phyloP scores from a whole-genome alignment of 257 asterid genomes.

The Solanum medicagineum region DNA sequence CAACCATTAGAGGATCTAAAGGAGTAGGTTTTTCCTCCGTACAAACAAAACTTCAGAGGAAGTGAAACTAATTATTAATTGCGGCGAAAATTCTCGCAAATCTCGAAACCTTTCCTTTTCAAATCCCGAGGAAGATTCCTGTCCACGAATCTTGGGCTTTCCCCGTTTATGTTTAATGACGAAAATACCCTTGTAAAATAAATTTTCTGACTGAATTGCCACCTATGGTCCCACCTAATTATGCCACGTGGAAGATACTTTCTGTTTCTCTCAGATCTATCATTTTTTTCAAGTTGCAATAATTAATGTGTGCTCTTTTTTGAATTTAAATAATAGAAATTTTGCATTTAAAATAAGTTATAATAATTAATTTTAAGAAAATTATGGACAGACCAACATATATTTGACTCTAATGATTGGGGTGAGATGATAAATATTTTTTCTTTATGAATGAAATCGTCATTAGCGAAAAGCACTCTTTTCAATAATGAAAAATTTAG shows the following conservation, averaged over 20 bases:
- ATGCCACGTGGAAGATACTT: not conserved
- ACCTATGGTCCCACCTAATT: not conserved
- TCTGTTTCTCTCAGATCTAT: not conserved
- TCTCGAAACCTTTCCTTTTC: slow-evolving; percentile 1
- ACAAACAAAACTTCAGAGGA: not conserved
- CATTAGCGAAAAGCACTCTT: no score
- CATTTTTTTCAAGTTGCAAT: not conserved
- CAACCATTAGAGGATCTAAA: not conserved
- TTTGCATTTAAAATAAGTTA: no score
- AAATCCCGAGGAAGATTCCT: slow-evolving; percentile 17
- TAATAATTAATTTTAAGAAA: no score
- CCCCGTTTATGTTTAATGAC: not conserved
- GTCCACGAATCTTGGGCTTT: slow-evolving; percentile 7
- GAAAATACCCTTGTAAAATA: not conserved
- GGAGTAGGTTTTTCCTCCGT: not conserved
- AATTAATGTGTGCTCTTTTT: not conserved
- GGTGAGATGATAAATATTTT: no score
- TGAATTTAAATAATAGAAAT: no score
- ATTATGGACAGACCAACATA: no score
- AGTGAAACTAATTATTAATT: not conserved
- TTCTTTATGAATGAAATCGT: no score
- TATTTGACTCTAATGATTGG: no score
- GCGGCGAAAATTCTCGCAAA: not conserved
- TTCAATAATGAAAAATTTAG: no score
- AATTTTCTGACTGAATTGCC: not conserved